Evolutionary conservation across 805 yeast genomes (phyloP).

Genomic region (Starmera quercuum): DNA sequence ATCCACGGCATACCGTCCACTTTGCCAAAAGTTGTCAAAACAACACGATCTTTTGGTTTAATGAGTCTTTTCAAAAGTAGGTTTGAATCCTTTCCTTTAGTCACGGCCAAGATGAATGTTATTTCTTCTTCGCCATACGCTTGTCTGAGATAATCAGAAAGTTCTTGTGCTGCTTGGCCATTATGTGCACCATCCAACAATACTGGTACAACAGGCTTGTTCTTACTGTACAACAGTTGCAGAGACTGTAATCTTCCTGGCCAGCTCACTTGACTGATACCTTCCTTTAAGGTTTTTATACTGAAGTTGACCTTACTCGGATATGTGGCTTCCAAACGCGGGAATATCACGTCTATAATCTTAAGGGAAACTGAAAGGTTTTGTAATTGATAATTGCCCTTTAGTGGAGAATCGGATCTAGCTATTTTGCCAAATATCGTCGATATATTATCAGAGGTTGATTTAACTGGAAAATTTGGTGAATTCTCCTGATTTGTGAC

Average conservation of each 20-base stretch:
- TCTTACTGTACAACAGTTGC: conserved; percentile 19
- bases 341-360: conserved; percentile 34
- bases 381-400: conserved; percentile 65
- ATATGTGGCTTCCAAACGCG: conserved; percentile 15
- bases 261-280: conserved; percentile 59
- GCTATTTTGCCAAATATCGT: conserved; percentile 24
- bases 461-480: conserved; percentile 13
- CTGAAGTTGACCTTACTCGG: conserved; percentile 23
- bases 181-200: conserved; percentile 94
- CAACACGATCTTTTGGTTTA: conserved; percentile 42
- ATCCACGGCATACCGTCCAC: conserved; percentile 98
- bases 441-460: conserved; percentile 13
- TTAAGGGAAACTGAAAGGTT: conserved; percentile 65
- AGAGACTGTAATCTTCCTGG: conserved; percentile 76
- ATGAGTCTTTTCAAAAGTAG: conserved; percentile 46
- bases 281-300: conserved; percentile 31
- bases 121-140: conserved; percentile 11
- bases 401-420: conserved; percentile 42
- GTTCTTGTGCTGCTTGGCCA: conserved; percentile 71
- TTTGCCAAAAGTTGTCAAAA: conserved; percentile 53
- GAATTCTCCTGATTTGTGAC: conserved; percentile 28
- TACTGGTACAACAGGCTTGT: conserved; percentile 21
- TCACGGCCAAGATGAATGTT: conserved; percentile 64
- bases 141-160: conserved; percentile 44
- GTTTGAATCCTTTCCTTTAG: conserved; percentile 59